Conservation (phyloP, 2,329 filamentous ascomycete genomes). For the Aspergillus sp. region DNA sequence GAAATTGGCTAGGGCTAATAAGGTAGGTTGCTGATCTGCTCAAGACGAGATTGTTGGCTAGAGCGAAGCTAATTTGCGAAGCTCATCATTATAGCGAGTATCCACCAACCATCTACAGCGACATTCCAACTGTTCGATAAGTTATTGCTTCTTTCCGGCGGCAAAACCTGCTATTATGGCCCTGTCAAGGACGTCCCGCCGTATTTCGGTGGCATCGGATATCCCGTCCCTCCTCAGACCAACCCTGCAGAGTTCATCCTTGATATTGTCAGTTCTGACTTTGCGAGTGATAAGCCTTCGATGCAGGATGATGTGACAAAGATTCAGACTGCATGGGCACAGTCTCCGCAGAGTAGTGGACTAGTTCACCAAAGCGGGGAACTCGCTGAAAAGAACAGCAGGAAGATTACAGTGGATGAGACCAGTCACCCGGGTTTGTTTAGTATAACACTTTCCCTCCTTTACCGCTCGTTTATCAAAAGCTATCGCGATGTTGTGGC, state of each 20-base stretch:
- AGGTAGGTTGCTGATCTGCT: conserved; percentile 46
- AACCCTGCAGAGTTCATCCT: conserved; percentile 82
- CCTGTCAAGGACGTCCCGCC: conserved; percentile 55
- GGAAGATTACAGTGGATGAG: conserved; percentile 18
- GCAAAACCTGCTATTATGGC: conserved; percentile 73
- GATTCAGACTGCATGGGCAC: conserved; percentile 58
- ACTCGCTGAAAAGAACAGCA: conserved; percentile 27
- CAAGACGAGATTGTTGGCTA: not conserved
- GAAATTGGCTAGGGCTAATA: conserved; percentile 64
- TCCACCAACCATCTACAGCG: conserved; percentile 79
- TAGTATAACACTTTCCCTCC: conserved; percentile 61
- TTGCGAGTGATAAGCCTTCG: conserved; percentile 52
- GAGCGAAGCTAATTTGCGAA: conserved; percentile 11
- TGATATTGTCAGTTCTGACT: conserved; percentile 76
- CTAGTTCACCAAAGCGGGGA: conserved; percentile 19
- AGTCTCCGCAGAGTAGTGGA: conserved; percentile 42
- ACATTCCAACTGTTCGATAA: conserved; percentile 82
- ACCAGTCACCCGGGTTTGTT: conserved; percentile 44
- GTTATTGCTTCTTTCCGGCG: conserved; percentile 69
- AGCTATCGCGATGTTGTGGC: conserved; percentile 79
- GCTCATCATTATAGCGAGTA: conserved; percentile 77
- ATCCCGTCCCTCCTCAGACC: conserved; percentile 65
- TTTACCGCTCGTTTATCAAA: conserved; percentile 80
- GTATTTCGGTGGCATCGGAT: conserved; percentile 64
- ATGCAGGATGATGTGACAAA: conserved; percentile 51